Conservation (phyloP, 352 stramenopile species). For the Phytophthora colocasiae region DNA sequence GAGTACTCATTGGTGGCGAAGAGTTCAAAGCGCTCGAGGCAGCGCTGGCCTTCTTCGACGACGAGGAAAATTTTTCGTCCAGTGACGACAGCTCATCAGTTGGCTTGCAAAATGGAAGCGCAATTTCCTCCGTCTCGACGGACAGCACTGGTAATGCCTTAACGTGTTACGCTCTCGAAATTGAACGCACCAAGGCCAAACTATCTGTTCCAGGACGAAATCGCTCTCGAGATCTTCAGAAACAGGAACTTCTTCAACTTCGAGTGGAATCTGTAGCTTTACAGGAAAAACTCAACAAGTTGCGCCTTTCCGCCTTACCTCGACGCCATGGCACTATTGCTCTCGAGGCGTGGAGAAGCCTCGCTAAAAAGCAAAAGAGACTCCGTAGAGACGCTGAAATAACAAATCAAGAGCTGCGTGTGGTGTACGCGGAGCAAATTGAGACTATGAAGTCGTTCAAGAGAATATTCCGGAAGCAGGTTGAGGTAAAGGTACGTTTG, state of each 20-base stretch:
- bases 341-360: background rate
- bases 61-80: no score
- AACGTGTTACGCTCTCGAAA: no score
- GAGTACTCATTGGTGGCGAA: no score
- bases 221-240: slow-evolving; percentile 7
- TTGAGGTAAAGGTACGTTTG: background rate
- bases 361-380: background rate
- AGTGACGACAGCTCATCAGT: no score
- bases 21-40: no score
- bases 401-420: background rate
- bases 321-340: background rate
- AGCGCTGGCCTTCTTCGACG: no score
- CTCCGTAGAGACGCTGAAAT: background rate
- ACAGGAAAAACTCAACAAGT: background rate
- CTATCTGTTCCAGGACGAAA: slow-evolving; percentile 1
- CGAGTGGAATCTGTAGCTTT: background rate
- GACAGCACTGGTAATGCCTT: no score
- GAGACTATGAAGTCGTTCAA: background rate
- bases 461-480: background rate
- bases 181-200: no score
- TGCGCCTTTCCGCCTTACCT: background rate
- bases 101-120: no score
- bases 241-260: background rate
- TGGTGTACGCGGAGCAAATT: background rate
- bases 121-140: no score